Percentiles rank a stretch among this genome's conserved stretches.
Conservation (phyloP, 345 rosid genomes). For the Raphanus raphanistrum region DNA sequence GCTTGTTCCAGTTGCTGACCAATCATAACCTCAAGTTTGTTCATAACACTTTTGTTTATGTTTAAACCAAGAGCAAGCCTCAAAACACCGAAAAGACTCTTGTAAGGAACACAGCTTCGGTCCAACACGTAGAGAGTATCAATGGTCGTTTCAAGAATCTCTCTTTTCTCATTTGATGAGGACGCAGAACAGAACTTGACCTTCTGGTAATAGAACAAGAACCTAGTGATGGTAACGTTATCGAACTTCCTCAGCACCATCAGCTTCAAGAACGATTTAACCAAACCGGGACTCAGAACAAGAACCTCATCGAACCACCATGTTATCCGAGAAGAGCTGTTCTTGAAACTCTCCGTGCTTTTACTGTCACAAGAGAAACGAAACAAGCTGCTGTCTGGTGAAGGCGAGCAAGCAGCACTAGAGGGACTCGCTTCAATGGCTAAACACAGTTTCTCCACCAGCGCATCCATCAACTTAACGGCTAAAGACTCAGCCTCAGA, state of each 20-base stretch:
- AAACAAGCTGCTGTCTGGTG: slow-evolving; percentile 71
- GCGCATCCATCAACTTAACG: slow-evolving; percentile 58
- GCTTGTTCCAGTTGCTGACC: slow-evolving; percentile 78
- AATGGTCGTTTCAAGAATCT: slow-evolving; percentile 52
- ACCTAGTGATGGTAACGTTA: slow-evolving; percentile 53
- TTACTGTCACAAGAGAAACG: slow-evolving; percentile 75
- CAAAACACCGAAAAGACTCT: slow-evolving; percentile 72
- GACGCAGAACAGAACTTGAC: slow-evolving; percentile 49
- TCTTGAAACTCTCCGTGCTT: slow-evolving; percentile 87
- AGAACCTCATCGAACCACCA: slow-evolving; percentile 95
- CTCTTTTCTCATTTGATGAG: slow-evolving; percentile 50
- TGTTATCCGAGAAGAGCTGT: slow-evolving; percentile 43
- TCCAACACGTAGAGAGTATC: slow-evolving; percentile 60
- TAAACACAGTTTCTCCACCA: slow-evolving; percentile 56
- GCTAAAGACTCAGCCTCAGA: slow-evolving; percentile 44
- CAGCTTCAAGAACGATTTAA: slow-evolving; percentile 48
- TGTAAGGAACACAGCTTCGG: slow-evolving; percentile 56
- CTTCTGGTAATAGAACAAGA: slow-evolving; percentile 85
- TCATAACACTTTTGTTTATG: slow-evolving; percentile 50
- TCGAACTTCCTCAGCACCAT: slow-evolving; percentile 63
- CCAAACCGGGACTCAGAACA: slow-evolving; percentile 43
- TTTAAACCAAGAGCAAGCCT: slow-evolving; percentile 50
- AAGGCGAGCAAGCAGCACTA: slow-evolving; percentile 65
- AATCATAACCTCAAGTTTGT: slow-evolving; percentile 77
- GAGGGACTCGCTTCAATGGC: slow-evolving; percentile 70